Percentiles rank a stretch among this genome's conserved stretches.
Evolutionary conservation across 805 yeast genomes (phyloP).

Genomic region (Metschnikowia sp.): DNA sequence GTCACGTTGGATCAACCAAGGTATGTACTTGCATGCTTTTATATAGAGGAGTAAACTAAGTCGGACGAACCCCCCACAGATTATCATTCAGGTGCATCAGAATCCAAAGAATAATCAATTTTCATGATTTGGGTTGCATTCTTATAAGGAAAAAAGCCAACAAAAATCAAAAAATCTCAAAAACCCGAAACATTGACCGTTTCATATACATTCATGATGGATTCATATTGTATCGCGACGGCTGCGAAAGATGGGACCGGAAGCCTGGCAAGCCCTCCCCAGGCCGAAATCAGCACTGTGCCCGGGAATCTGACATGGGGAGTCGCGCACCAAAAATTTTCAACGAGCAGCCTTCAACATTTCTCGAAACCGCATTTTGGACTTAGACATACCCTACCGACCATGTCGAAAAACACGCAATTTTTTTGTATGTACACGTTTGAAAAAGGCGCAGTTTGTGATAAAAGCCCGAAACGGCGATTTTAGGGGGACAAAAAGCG

Average conservation of each 20-base stretch:
- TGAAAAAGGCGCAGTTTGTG: too few relatives aligned
- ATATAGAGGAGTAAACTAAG: too few relatives aligned
- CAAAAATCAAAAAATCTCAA: background rate
- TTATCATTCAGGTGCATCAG: too few relatives aligned
- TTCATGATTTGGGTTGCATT: too few relatives aligned
- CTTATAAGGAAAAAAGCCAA: too few relatives aligned
- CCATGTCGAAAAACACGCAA: constrained; percentile 37
- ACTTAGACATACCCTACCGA: background rate
- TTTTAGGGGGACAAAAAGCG: too few relatives aligned
- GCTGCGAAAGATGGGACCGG: background rate
- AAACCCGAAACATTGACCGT: background rate
- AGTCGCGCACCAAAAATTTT: constrained; percentile 14
- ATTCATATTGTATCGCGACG: background rate
- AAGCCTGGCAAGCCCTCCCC: background rate
- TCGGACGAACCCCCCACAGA: too few relatives aligned
- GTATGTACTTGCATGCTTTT: too few relatives aligned
- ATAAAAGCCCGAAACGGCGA: too few relatives aligned
- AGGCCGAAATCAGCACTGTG: background rate
- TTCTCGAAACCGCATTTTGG: too few relatives aligned
- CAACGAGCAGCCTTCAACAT: constrained; percentile 3
- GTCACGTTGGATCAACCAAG: too few relatives aligned
- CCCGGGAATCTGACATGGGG: background rate
- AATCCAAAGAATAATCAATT: too few relatives aligned
- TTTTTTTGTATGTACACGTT: constrained; percentile 35
- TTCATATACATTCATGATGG: background rate